A percentile compares a stretch with the other conserved stretches of the same genome.
Conservation (phyloP, 768 basidiomycete species). For the Lactarius tabidus region DNA sequence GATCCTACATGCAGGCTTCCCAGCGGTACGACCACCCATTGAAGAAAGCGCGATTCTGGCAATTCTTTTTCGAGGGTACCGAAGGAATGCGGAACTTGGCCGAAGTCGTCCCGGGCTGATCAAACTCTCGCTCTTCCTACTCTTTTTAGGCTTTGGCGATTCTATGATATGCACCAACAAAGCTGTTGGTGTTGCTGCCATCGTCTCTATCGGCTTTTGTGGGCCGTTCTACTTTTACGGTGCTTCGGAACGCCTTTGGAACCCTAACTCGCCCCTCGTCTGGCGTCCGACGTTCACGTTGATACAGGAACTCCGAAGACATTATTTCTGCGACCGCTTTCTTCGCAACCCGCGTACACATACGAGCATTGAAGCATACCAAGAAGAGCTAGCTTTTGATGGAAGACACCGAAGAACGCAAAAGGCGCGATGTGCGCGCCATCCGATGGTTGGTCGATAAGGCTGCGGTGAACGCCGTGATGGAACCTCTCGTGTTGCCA, state of each 20-base stretch:
- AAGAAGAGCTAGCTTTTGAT: conserved; percentile 5
- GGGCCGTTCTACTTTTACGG: conserved; percentile 17
- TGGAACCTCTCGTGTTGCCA: conserved; percentile 7
- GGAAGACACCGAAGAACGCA: background rate
- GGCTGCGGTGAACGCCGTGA: background rate
- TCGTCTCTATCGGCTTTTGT: conserved; percentile 13
- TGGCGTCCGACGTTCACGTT: conserved; percentile 11
- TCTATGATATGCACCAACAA: conserved; percentile 36
- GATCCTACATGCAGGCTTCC: conserved; percentile 34
- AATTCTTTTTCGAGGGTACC: conserved; percentile 38
- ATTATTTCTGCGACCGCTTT: background rate
- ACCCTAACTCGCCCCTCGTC: conserved; percentile 14
- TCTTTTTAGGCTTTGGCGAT: conserved; percentile 46
- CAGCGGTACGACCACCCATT: conserved; percentile 29
- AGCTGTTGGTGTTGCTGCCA: conserved; percentile 5
- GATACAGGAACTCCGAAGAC: background rate
- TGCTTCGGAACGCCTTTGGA: background rate
- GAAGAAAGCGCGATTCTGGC: conserved; percentile 40
- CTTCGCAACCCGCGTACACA: background rate
- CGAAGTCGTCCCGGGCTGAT: conserved; percentile 44
- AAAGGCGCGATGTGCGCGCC: conserved; percentile 1
- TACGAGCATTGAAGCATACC: background rate
- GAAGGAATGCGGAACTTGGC: conserved; percentile 41
- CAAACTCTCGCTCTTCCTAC: conserved; percentile 46
- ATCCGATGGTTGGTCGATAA: conserved; percentile 9